Percentiles rank a stretch among this genome's conserved stretches.
phyloP scores from a whole-genome alignment of 805 yeast genomes.

The Lipomyces orientalis region DNA sequence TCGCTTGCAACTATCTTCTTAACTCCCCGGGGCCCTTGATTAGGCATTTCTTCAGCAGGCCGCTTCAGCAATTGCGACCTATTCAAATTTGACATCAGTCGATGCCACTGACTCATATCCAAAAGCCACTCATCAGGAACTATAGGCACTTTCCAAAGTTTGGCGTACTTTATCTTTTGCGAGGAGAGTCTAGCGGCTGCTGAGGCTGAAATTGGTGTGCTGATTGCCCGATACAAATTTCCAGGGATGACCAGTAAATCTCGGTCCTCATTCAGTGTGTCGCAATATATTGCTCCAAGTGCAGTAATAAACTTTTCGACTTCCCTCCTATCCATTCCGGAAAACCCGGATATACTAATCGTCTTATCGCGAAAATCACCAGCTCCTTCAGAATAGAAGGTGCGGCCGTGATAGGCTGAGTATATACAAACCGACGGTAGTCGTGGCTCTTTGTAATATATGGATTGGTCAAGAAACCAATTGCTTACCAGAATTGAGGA shows the following conservation, averaged over 20 bases:
- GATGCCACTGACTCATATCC: neutral
- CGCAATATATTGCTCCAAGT: slow-evolving; percentile 59
- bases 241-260: slow-evolving; percentile 57
- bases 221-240: slow-evolving; percentile 13
- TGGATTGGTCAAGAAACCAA: slow-evolving; percentile 78
- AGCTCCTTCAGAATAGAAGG: slow-evolving; percentile 48
- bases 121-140: slow-evolving; percentile 48
- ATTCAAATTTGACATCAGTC: neutral
- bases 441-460: slow-evolving; percentile 57
- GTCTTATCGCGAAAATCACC: slow-evolving; percentile 42
- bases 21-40: neutral
- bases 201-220: slow-evolving; percentile 9
- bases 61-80: neutral
- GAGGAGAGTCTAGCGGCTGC: slow-evolving; percentile 21
- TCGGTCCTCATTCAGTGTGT: slow-evolving; percentile 55
- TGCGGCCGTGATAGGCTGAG: slow-evolving; percentile 51
- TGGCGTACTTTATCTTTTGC: slow-evolving; percentile 45
- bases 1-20: neutral
- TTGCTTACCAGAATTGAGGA: slow-evolving; percentile 62
- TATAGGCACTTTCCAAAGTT: slow-evolving; percentile 48
- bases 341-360: slow-evolving; percentile 72
- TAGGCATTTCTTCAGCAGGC: neutral
- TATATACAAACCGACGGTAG: slow-evolving; percentile 17
- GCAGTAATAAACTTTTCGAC: slow-evolving; percentile 63
- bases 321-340: slow-evolving; percentile 77